Base-by-base conservation (phyloP, 1,284 basidiomycete species). In the Papiliotrema fonsecae region DNA sequence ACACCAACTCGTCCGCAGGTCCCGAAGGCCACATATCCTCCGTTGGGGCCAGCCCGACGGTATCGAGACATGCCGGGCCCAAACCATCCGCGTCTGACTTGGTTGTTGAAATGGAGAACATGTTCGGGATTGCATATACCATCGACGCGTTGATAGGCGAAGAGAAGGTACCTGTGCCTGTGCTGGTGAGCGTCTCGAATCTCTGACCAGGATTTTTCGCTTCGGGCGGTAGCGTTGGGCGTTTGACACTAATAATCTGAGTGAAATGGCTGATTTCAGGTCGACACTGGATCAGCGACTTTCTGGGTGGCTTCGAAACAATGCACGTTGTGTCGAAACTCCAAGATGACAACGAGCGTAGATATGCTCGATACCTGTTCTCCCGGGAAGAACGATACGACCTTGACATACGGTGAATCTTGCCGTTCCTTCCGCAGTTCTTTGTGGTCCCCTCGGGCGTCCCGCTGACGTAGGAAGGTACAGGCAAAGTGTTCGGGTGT, bases 121-220 rank as follows among this genome's bases (percentile, higher is more conserved):
- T 24, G 9, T 24, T 38, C n/a, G 45, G 45, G 24, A 31, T 39
- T 28, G 35, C 36, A 7, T 50, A 45, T 19, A 50, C 48, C 4
- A 24, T 50, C n/a, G 48, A 45, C 9, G 42, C 40, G 7, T 14
- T 24, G 4, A 26, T 50, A 7, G 48, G 42, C 14, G 27, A 18
- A 14, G 28, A 50, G 3, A 38, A 45, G 16, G 34, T 27, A 7
- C 11, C 24, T 2, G 26, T 40, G 9, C 48, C 48, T 9, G 42
- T 50, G 6, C 27, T 50, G 16, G 48, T 50, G 16, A 40, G 48
- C n/a, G n/a, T n/a, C n/a, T n/a, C n/a, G n/a, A n/a, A n/a, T n/a
- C n/a, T n/a, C n/a, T n/a, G n/a, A n/a, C n/a, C n/a, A n/a, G n/a
- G n/a, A n/a, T n/a, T n/a, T n/a, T 40, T 7, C 34, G 21, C 21